Percentiles rank a stretch among this genome's conserved stretches.
phyloP scores from a whole-genome alignment of 768 basidiomycete species.

The Leccinum obscurum region DNA sequence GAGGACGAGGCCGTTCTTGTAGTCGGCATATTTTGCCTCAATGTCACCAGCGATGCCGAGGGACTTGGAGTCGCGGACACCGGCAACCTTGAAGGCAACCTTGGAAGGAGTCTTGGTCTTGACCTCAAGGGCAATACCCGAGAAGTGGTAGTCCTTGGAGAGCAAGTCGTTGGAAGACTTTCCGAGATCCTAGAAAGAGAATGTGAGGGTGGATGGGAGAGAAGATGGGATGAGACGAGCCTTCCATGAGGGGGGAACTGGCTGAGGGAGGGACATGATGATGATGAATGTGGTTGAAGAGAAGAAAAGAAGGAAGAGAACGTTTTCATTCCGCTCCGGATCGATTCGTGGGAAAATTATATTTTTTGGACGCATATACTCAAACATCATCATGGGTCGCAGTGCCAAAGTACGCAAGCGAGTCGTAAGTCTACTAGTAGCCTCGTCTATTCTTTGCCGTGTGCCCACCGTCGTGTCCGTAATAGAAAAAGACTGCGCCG shows the following conservation, averaged over 20 bases:
- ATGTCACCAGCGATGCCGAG: constrained; percentile 81
- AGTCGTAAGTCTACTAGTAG: constrained; percentile 23
- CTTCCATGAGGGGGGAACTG: constrained; percentile 98
- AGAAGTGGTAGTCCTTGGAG: constrained; percentile 88
- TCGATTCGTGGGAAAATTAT: constrained; percentile 32
- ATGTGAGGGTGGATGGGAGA: constrained; percentile 1
- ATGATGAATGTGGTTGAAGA: constrained; percentile 11
- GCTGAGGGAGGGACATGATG: constrained; percentile 88
- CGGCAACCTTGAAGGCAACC: constrained; percentile 92
- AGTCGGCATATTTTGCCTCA: constrained; percentile 93
- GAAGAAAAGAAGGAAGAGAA: background rate
- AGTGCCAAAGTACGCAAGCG: constrained; percentile 39
- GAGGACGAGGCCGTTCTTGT: constrained; percentile 89
- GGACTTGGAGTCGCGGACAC: constrained; percentile 75
- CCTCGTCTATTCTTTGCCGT: background rate
- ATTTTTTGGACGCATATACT: background rate
- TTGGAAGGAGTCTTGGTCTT: constrained; percentile 88
- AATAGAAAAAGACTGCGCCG: constrained; percentile 28
- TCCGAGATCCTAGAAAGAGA: constrained; percentile 74
- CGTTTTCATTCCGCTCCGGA: constrained; percentile 21
- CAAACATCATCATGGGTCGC: constrained; percentile 35
- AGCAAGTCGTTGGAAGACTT: constrained; percentile 97
- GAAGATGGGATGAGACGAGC: constrained; percentile 34
- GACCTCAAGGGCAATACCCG: constrained; percentile 70
- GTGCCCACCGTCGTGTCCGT: background rate